Percentiles rank a stretch among this genome's conserved stretches.
Conservation (phyloP, 352 stramenopile genomes). For the Blastocystis sp. region DNA sequence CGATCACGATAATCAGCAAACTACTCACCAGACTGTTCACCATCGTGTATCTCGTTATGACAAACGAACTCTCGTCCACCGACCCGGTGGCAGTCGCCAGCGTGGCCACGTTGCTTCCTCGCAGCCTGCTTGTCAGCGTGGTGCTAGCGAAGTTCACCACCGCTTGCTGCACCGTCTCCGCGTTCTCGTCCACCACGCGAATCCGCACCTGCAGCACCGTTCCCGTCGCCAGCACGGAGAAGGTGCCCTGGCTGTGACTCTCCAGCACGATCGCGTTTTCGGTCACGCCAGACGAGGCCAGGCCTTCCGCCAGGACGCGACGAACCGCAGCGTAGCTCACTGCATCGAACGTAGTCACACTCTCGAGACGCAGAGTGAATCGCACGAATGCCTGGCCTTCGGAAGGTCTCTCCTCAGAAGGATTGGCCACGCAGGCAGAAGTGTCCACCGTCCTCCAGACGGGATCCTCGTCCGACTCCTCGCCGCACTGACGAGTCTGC, state of each 20-base stretch:
- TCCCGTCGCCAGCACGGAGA: constrained; percentile 28
- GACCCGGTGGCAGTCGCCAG: background rate
- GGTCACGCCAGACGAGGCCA: background rate
- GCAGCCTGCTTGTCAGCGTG: constrained; percentile 24
- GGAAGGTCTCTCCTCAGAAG: background rate
- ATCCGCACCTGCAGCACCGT: background rate
- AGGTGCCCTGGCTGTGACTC: background rate
- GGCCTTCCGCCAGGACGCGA: background rate
- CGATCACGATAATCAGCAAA: constrained; percentile 1
- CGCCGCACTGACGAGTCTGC: constrained; percentile 22
- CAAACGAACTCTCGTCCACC: constrained; percentile 34
- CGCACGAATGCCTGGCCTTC: constrained; percentile 44
- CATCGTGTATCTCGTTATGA: constrained; percentile 28
- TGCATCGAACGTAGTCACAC: background rate
- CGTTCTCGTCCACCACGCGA: background rate
- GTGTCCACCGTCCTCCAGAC: constrained; percentile 20
- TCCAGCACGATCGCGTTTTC: background rate
- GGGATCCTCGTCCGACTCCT: background rate
- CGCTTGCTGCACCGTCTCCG: background rate
- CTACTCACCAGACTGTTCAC: background rate
- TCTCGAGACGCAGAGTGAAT: constrained; percentile 15
- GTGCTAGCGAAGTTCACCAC: background rate
- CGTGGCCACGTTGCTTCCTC: background rate
- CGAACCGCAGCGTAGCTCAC: constrained; percentile 25
- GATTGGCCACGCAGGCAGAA: constrained; percentile 10